These are phyloP conservation scores for Rhodofomes roseus DNA, from an alignment of 1,284 basidiomycete species.

Conservation along the genomic window DNA sequence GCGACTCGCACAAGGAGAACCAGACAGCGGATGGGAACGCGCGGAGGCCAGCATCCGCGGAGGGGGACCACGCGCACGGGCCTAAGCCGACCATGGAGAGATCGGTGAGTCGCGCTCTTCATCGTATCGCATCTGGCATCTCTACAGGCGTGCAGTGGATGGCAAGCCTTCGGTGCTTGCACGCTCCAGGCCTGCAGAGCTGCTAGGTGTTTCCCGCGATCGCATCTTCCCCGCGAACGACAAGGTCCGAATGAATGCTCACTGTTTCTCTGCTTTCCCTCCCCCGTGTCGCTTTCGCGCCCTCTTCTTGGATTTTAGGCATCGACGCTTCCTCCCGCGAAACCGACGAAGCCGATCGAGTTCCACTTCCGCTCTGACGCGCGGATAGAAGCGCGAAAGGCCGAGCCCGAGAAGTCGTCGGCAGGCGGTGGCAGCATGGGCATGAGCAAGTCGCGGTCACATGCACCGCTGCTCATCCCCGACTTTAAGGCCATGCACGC, in stretches of 20 bases:
- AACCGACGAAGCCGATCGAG: constrained; percentile 44
- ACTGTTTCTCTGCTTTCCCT: background rate
- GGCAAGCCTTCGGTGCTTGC: background rate
- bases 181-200: background rate
- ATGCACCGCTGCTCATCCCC: constrained; percentile 35
- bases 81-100: constrained; percentile 11
- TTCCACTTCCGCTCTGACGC: constrained; percentile 48
- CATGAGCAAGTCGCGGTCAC: constrained; percentile 10
- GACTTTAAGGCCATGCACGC: constrained; percentile 55
- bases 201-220: background rate
- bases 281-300: background rate
- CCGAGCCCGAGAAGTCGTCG: constrained; percentile 18
- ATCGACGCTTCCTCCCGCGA: constrained; percentile 29
- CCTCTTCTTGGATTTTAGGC: constrained; percentile 10
- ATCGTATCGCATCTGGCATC: constrained; percentile 5
- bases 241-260: constrained; percentile 1
- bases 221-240: background rate
- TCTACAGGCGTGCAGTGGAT: background rate
- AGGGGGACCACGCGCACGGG: constrained; percentile 5
- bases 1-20: constrained; percentile 14
- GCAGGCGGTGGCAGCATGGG: constrained; percentile 4
- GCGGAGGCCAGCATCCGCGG: constrained; percentile 6
- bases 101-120: constrained; percentile 19
- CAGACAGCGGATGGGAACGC: background rate
- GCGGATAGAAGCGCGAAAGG: constrained; percentile 37